A percentile compares a stretch with the other conserved stretches of the same genome.
Conservation (phyloP, 345 rosid genomes). For the Laguncularia racemosa region DNA sequence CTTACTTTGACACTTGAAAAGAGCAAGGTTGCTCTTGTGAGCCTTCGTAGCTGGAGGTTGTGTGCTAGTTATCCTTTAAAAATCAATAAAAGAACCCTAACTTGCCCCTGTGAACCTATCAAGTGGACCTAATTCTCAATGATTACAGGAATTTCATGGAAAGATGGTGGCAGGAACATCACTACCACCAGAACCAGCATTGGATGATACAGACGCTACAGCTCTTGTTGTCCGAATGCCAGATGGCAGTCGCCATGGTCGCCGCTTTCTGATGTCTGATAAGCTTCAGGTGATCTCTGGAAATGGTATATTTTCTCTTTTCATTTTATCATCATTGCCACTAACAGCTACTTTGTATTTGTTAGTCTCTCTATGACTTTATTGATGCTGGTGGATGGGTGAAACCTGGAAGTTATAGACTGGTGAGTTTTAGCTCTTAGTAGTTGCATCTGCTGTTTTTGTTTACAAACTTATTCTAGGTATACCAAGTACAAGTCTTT, state of each 20-base stretch:
- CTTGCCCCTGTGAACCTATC: too few species aligned
- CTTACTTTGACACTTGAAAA: too few species aligned
- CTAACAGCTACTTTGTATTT: slow-evolving; percentile 17
- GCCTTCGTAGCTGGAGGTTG: too few species aligned
- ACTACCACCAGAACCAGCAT: slow-evolving; percentile 58
- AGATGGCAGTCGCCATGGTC: slow-evolving; percentile 71
- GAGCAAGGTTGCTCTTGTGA: too few species aligned
- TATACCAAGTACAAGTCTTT: neutral
- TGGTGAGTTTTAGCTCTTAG: slow-evolving; percentile 39
- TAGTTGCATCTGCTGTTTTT: neutral
- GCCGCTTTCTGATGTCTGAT: slow-evolving; percentile 73
- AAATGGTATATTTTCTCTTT: slow-evolving; percentile 8
- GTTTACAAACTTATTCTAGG: neutral
- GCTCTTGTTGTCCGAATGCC: slow-evolving; percentile 70
- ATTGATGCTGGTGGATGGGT: slow-evolving; percentile 51
- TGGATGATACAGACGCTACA: slow-evolving; percentile 49
- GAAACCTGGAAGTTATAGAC: slow-evolving; percentile 59
- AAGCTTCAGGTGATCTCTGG: slow-evolving; percentile 54
- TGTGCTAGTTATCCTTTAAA: too few species aligned
- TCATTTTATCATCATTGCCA: slow-evolving; percentile 1
- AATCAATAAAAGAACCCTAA: too few species aligned
- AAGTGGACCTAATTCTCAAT: neutral
- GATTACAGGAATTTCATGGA: slow-evolving; percentile 36
- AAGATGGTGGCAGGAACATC: slow-evolving; percentile 22
- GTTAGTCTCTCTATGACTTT: slow-evolving; percentile 65